These are phyloP conservation scores for Emydomyces testavorans DNA, from an alignment of 2,329 filamentous ascomycete species.

Conservation along the genomic window DNA sequence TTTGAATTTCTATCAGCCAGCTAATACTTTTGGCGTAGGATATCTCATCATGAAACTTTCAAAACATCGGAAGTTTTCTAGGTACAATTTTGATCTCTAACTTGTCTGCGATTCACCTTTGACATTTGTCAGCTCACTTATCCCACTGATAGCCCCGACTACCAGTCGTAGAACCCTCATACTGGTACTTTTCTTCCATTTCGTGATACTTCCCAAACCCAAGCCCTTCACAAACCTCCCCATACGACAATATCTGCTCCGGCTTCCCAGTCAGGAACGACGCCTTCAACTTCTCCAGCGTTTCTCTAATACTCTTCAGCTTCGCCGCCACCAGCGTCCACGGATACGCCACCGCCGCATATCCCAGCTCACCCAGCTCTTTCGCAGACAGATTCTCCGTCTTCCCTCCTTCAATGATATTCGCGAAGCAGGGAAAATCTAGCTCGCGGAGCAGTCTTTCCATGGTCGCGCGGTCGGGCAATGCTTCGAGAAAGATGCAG, in stretches of 20 bases:
- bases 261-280: conserved; percentile 35
- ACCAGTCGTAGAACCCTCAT: conserved; percentile 8
- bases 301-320: conserved; percentile 32
- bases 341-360: conserved; percentile 35
- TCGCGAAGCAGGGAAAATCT: conserved; percentile 33
- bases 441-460: conserved; percentile 29
- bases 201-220: conserved; percentile 36
- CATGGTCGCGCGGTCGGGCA: conserved; percentile 38
- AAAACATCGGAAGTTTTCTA: too few species aligned
- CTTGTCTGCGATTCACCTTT: too few species aligned
- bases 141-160: conserved; percentile 10
- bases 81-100: too few species aligned
- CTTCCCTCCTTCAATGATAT: conserved; percentile 36
- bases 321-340: conserved; percentile 38
- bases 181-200: conserved; percentile 6
- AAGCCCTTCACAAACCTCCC: conserved; percentile 38
- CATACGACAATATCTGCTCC: conserved; percentile 35
- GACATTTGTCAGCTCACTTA: background rate
- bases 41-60: too few species aligned
- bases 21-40: too few species aligned
- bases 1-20: background rate
- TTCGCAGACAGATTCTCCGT: conserved; percentile 34
- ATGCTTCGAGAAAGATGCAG: conserved; percentile 37
- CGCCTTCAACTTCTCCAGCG: conserved; percentile 31
- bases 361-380: conserved; percentile 33